Evolutionary conservation across 2,329 filamentous ascomycete species (phyloP).

Genomic region (Penicillium sclerotiorum): DNA sequence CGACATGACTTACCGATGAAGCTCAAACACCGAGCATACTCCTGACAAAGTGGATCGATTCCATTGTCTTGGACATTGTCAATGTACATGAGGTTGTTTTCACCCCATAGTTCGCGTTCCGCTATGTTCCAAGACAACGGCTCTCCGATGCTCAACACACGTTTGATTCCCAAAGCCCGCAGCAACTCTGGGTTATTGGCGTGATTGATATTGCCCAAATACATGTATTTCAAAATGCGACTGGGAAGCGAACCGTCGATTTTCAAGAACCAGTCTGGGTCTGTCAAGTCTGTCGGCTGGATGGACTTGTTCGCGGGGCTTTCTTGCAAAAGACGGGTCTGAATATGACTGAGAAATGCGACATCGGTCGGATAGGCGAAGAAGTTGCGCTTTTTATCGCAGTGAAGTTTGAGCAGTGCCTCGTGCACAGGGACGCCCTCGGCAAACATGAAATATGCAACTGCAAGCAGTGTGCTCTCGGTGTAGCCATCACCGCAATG

Average conservation of each 20-base stretch:
- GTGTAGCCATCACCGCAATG: slow-evolving; percentile 97
- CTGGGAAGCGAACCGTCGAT: slow-evolving; percentile 92
- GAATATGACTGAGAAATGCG: slow-evolving; percentile 73
- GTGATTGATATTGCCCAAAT: slow-evolving; percentile 88
- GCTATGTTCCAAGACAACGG: slow-evolving; percentile 77
- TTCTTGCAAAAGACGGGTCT: slow-evolving; percentile 69
- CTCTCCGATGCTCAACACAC: slow-evolving; percentile 91
- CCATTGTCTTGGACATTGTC: slow-evolving; percentile 94
- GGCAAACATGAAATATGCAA: slow-evolving; percentile 93
- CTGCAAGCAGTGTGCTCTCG: slow-evolving; percentile 82
- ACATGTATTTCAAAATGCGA: slow-evolving; percentile 89
- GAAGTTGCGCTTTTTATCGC: slow-evolving; percentile 81
- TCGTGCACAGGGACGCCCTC: slow-evolving; percentile 78
- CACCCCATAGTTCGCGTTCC: slow-evolving; percentile 71
- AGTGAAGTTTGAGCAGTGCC: slow-evolving; percentile 86
- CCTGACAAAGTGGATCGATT: slow-evolving; percentile 83
- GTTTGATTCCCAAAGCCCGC: slow-evolving; percentile 75
- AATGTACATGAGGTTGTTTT: slow-evolving; percentile 77
- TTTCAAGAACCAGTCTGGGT: slow-evolving; percentile 78
- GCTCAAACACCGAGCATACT: slow-evolving; percentile 81
- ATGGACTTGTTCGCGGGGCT: slow-evolving; percentile 35
- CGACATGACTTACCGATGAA: slow-evolving; percentile 78
- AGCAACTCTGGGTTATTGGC: slow-evolving; percentile 91
- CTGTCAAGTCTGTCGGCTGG: slow-evolving; percentile 30
- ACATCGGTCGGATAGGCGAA: slow-evolving; percentile 95